Evolutionary conservation across 495 filamentous ascomycete genomes (phyloP).

Genomic region (Halenospora varia): DNA sequence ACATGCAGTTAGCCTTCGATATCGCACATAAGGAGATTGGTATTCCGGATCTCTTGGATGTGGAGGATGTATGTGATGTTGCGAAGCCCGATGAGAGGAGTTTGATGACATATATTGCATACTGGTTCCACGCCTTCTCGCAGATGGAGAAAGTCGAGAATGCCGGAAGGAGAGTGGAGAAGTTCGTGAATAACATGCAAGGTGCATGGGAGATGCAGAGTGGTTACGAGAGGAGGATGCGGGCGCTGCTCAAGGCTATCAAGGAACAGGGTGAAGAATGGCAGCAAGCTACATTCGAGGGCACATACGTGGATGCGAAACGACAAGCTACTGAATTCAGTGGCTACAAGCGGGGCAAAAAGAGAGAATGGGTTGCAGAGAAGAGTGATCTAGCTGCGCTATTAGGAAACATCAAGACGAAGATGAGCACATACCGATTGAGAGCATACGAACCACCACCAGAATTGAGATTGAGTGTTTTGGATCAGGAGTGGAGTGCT

Average conservation of each 20-base stretch:
- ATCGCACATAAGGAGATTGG: conserved; percentile 95
- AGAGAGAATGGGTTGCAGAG: conserved; percentile 93
- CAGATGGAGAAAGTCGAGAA: conserved; percentile 98
- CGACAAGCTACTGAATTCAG: conserved; percentile 77
- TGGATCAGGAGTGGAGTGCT: conserved; percentile 76
- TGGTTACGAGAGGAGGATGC: conserved; percentile 86
- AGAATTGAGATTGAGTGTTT: conserved; percentile 70
- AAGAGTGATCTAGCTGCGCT: conserved; percentile 92
- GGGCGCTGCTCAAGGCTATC: conserved; percentile 69
- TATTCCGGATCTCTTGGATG: conserved; percentile 91
- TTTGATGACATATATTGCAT: conserved; percentile 98
- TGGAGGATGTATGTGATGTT: conserved; percentile 97
- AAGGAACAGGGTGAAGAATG: conserved; percentile 66
- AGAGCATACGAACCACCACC: conserved; percentile 85
- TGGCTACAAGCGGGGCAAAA: conserved; percentile 80
- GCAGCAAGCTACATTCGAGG: conserved; percentile 76
- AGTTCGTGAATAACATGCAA: conserved; percentile 98
- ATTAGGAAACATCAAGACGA: conserved; percentile 98
- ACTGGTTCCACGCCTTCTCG: conserved; percentile 99
- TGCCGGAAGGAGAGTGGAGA: conserved; percentile 91
- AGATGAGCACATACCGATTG: conserved; percentile 89
- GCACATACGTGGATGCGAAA: conserved; percentile 92
- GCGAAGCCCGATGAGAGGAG: conserved; percentile 92
- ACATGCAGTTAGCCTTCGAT: conserved; percentile 97
- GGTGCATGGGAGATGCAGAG: conserved; percentile 99